Evolutionary conservation across 2,329 filamentous ascomycete genomes (phyloP).

Genomic region (Fusarium avenaceum): DNA sequence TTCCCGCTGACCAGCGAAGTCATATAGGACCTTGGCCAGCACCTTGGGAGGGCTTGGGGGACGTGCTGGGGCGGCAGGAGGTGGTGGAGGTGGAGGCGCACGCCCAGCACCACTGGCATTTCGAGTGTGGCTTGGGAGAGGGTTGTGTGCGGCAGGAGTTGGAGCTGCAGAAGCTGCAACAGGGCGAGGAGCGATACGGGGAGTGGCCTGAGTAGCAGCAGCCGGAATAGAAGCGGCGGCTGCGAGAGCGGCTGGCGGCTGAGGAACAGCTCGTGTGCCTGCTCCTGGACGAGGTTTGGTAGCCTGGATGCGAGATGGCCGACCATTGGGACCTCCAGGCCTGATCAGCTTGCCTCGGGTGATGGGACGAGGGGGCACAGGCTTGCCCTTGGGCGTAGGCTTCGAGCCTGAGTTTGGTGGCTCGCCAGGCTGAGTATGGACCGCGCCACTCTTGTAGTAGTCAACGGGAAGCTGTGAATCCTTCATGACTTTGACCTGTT

Average conservation of each 20-base stretch:
- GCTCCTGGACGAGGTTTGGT: constrained; percentile 61
- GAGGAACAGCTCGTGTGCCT: constrained; percentile 52
- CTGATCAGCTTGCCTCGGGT: constrained; percentile 93
- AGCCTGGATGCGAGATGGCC: constrained; percentile 77
- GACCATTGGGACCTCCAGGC: constrained; percentile 86
- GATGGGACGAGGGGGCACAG: constrained; percentile 88
- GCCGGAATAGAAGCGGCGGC: constrained; percentile 47
- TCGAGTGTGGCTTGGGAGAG: constrained; percentile 65
- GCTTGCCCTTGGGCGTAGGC: constrained; percentile 89
- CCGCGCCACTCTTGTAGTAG: constrained; percentile 91
- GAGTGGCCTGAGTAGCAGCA: constrained; percentile 44
- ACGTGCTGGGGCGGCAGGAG: constrained; percentile 67
- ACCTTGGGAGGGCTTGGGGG: constrained; percentile 72
- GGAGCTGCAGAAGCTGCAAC: constrained; percentile 15
- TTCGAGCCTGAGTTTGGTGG: constrained; percentile 84
- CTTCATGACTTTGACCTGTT: constrained; percentile 89
- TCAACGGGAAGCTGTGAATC: constrained; percentile 84
- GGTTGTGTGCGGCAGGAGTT: constrained; percentile 41
- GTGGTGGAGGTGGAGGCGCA: constrained; percentile 75
- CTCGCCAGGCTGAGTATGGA: constrained; percentile 90
- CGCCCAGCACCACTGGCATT: constrained; percentile 66
- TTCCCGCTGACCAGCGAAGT: constrained; percentile 85
- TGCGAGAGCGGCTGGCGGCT: constrained; percentile 52
- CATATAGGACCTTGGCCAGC: constrained; percentile 91
- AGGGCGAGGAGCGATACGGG: constrained; percentile 24